Base-by-base conservation (phyloP, 257 asterid genomes). In the Fraxinus cuspidata region DNA sequence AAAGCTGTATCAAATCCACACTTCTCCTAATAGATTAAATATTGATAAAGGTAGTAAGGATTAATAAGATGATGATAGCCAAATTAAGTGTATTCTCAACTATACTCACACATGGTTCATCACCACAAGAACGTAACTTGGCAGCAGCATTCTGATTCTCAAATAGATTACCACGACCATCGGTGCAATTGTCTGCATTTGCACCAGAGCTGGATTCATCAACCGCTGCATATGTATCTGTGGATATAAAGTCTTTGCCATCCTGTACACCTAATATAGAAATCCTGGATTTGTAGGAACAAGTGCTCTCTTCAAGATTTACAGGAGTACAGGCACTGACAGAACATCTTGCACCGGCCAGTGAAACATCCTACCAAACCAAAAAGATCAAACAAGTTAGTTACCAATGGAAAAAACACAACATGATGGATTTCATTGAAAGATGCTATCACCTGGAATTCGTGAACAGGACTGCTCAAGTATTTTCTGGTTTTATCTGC, bases 281-380 rank as follows among this genome's bases (percentile, higher is more conserved):
- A 83, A 73, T 83, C 79, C 77, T 85, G 44, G 89, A 80, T 84
- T 83, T 90, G 82, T 80, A 74, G 35, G 96, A 87, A 82, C 86
- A 83, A 66, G 80, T 77, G 77, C 92, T 88, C 76, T 77, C 90
- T 83, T 84, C 92, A 53, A 64, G 83, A 72, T 83, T 83, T 76
- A 81, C 77, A 70, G 81, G 83, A 79, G 87, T 29, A 80, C 77
- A 78, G 74, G 82, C 89, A 82, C 76, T 84, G 51, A 70, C 40
- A 10, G 78, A 78, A 82, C 86, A 88, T 89, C 90, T 85, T 71
- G 94, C 85, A 75, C 82, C 89, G 77, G 87, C 90, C 44, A 91
- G 92, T 40, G 90, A 86, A 83, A 75, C 87, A 77, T 85, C 93
- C 96, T 95, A 80, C 68, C 74, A 90, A 76, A 84, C 47, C 63